These are phyloP conservation scores for Phoma sp. DNA, from an alignment of 2,329 filamentous ascomycete species.

Conservation along the genomic window DNA sequence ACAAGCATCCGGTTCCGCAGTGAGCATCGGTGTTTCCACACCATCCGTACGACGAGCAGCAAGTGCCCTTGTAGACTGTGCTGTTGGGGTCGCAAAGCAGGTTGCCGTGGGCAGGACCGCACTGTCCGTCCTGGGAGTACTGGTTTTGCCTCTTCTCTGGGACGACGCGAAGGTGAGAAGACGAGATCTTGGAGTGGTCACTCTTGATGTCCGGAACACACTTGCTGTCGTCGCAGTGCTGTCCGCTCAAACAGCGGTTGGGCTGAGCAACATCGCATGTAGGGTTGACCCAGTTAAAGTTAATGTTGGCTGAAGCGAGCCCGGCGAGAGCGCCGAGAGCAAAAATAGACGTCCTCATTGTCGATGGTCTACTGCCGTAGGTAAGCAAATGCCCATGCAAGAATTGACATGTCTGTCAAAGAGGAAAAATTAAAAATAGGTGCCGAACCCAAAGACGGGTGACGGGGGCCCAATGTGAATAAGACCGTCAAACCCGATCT, in stretches of 20 bases:
- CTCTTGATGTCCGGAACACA: conserved; percentile 36
- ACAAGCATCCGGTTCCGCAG: conserved; percentile 47
- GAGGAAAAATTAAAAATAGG: neutral
- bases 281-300: conserved; percentile 55
- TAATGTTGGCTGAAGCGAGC: conserved; percentile 55
- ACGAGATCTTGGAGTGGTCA: conserved; percentile 34
- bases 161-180: conserved; percentile 29
- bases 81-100: conserved; percentile 53
- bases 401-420: neutral
- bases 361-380: conserved; percentile 14
- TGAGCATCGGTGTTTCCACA: conserved; percentile 53
- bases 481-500: neutral
- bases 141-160: conserved; percentile 39
- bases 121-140: conserved; percentile 50
- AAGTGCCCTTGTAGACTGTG: conserved; percentile 53
- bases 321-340: conserved; percentile 43
- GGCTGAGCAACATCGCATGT: conserved; percentile 44
- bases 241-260: conserved; percentile 46
- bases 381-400: conserved; percentile 23
- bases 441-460: neutral
- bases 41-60: conserved; percentile 53
- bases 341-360: conserved; percentile 40
- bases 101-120: conserved; percentile 48
- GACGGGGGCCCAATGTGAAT: neutral
- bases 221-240: conserved; percentile 47